Evolutionary conservation across 768 basidiomycete genomes (phyloP).

Genomic region (Suillus occidentalis): DNA sequence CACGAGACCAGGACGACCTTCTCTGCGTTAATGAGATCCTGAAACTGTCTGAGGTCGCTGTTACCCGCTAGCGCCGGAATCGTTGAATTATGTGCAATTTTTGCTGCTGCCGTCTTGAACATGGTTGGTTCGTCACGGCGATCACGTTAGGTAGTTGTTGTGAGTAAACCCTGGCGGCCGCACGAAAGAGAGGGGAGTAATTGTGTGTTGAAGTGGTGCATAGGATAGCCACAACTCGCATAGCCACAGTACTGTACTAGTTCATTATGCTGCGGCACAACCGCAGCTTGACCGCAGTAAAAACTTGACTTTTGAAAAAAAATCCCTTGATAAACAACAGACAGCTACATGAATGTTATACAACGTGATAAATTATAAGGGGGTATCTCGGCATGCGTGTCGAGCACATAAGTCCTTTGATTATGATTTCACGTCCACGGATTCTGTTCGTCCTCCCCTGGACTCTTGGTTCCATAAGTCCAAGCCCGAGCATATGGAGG

Average conservation of each 20-base stretch:
- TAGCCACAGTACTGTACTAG: neutral
- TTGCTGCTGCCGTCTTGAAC: constrained; percentile 78
- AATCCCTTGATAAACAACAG: neutral
- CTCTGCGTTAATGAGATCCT: constrained; percentile 88
- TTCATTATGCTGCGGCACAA: neutral
- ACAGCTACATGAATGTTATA: neutral
- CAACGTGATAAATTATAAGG: constrained; percentile 6
- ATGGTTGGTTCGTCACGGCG: constrained; percentile 41
- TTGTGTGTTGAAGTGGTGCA: neutral
- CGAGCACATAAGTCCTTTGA: neutral
- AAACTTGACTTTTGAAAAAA: neutral
- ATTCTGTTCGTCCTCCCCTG: constrained; percentile 23
- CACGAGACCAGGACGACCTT: constrained; percentile 79
- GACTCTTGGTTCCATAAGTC: constrained; percentile 12
- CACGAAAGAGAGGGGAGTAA: neutral
- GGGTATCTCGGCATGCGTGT: neutral
- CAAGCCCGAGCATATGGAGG: constrained; percentile 17
- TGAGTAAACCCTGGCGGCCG: neutral
- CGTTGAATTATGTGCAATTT: constrained; percentile 87
- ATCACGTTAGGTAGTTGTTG: neutral
- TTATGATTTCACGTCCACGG: constrained; percentile 24
- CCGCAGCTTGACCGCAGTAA: neutral
- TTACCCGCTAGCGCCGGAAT: constrained; percentile 70
- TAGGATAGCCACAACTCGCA: neutral
- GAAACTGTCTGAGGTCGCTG: constrained; percentile 76